phyloP scores from a whole-genome alignment of 305 asterid genomes.

The Solanum hybrid region DNA sequence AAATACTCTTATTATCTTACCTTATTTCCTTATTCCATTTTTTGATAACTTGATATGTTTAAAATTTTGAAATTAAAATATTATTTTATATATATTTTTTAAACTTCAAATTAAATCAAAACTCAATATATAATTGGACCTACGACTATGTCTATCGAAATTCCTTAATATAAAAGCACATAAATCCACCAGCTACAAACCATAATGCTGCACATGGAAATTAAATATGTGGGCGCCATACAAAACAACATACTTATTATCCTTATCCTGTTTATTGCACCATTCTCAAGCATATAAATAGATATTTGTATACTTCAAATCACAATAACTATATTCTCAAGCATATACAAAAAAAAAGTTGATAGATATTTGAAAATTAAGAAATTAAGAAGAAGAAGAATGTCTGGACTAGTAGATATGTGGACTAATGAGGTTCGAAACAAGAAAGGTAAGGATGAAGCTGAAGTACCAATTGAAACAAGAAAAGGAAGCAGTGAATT shows the following conservation, averaged over 20 bases:
- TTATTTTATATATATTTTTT: no score
- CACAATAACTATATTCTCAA: not conserved
- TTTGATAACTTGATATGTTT: no score
- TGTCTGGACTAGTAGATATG: conserved; percentile 35
- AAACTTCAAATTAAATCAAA: no score
- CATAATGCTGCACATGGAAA: not conserved
- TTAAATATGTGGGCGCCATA: no score
- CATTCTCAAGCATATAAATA: no score
- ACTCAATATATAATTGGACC: not conserved
- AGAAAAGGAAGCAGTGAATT: not conserved
- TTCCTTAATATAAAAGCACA: not conserved
- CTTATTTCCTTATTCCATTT: no score
- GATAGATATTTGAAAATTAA: not conserved
- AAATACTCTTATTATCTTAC: no score
- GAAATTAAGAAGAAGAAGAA: not conserved
- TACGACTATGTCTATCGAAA: not conserved
- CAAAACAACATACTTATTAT: no score
- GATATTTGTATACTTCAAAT: not conserved
- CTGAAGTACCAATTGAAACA: not conserved
- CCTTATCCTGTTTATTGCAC: not conserved
- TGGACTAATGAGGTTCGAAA: conserved; percentile 22
- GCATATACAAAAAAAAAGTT: not conserved
- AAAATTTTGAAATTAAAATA: no score
- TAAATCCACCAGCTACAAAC: no score
- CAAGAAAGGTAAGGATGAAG: conserved; percentile 5